These are phyloP conservation scores for Globisporangium cederbergense DNA, from an alignment of 352 stramenopile species.

Conservation along the genomic window DNA sequence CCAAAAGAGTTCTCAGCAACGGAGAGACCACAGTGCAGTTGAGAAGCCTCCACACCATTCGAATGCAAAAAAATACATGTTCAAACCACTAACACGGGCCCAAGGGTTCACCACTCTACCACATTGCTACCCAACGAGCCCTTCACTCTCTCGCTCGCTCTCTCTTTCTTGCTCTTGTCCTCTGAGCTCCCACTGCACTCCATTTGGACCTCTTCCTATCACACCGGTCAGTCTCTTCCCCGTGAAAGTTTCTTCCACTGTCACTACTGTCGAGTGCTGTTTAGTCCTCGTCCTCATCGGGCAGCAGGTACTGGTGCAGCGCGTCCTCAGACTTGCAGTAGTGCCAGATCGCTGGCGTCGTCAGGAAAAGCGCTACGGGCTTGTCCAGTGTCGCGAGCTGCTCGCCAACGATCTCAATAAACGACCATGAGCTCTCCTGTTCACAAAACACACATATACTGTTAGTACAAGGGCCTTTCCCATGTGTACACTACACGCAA, in stretches of 20 bases:
- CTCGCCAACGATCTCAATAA: constrained; percentile 73
- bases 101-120: neutral
- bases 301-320: constrained; percentile 74
- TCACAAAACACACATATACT: neutral
- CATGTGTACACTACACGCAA: neutral
- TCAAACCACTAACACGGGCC: neutral
- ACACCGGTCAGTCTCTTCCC: neutral
- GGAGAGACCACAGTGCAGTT: no score
- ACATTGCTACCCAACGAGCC: neutral
- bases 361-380: constrained; percentile 67
- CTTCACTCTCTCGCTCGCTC: constrained; percentile 2
- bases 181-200: neutral
- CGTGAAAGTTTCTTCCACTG: neutral
- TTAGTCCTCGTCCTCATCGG: constrained; percentile 62
- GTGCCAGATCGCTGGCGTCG: constrained; percentile 71
- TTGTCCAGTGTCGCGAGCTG: constrained; percentile 65
- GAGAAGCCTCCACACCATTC: no score
- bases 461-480: neutral
- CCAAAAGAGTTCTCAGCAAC: no score
- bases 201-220: neutral
- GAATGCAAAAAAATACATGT: constrained; percentile 2
- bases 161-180: neutral
- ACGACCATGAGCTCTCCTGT: constrained; percentile 78
- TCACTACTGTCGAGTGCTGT: neutral
- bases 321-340: constrained; percentile 81